Evolutionary conservation across 495 filamentous ascomycete genomes (phyloP).

Genomic region (Penicillium angulare): DNA sequence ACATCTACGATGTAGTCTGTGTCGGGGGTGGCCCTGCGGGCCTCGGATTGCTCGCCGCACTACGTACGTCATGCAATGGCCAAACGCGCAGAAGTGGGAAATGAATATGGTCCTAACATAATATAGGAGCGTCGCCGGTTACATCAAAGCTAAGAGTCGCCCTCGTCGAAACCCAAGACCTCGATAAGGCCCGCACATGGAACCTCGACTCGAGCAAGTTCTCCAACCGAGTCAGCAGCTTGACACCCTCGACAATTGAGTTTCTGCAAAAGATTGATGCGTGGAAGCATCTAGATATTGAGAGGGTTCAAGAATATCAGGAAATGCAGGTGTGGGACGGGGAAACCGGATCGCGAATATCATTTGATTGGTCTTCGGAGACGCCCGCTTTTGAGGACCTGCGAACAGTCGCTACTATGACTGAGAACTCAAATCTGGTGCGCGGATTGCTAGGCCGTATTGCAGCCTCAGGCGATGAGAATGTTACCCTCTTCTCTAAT

Average conservation of each 20-base stretch:
- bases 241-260: slow-evolving; percentile 78
- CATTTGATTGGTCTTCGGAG: slow-evolving; percentile 72
- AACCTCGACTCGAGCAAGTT: slow-evolving; percentile 64
- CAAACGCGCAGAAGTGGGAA: background rate
- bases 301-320: slow-evolving; percentile 81
- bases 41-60: slow-evolving; percentile 79
- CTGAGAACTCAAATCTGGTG: slow-evolving; percentile 87
- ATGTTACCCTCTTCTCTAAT: slow-evolving; percentile 67
- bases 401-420: slow-evolving; percentile 87
- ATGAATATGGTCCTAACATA: background rate
- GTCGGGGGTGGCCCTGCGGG: slow-evolving; percentile 97
- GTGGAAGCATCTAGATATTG: slow-evolving; percentile 70
- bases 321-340: slow-evolving; percentile 98
- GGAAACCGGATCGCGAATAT: slow-evolving; percentile 78
- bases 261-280: slow-evolving; percentile 79
- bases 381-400: slow-evolving; percentile 45
- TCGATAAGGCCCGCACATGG: slow-evolving; percentile 62
- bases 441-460: slow-evolving; percentile 70
- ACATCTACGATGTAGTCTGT: slow-evolving; percentile 90
- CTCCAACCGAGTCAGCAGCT: slow-evolving; percentile 91
- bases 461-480: slow-evolving; percentile 59
- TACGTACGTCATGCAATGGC: slow-evolving; percentile 57
- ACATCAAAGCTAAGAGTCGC: slow-evolving; percentile 80
- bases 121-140: slow-evolving; percentile 60
- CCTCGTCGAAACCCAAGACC: slow-evolving; percentile 85